A percentile compares a stretch with the other conserved stretches of the same genome.
phyloP scores from a whole-genome alignment of 208 protist genomes.

The Naegleria lovaniensis region DNA sequence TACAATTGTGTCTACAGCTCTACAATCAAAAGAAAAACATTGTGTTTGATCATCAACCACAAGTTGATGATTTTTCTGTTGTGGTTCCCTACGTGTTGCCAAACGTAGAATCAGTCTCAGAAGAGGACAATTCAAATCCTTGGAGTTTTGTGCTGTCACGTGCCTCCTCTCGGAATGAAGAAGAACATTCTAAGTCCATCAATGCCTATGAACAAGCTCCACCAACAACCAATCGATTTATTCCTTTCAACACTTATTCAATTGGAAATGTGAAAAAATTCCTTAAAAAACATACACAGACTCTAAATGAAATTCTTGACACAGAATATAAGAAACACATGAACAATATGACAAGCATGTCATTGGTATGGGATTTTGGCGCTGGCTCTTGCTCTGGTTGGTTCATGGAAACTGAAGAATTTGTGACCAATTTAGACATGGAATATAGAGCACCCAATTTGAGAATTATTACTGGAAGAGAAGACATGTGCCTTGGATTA shows the following conservation, averaged over 20 bases:
- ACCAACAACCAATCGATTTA: not conserved
- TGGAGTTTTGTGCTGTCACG: not conserved
- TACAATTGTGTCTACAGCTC: not conserved
- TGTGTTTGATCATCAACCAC: not conserved
- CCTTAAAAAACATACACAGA: not conserved
- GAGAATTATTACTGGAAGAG: not conserved
- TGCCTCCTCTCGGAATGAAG: not conserved
- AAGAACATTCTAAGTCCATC: not conserved
- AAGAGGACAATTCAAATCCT: not conserved
- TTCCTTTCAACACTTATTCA: not conserved
- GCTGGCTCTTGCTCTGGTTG: not conserved
- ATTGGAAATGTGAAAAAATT: not conserved
- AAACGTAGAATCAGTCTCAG: not conserved
- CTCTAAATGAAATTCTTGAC: not conserved
- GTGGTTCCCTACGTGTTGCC: not conserved
- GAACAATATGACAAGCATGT: not conserved
- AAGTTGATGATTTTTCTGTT: not conserved
- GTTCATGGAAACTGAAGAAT: constrained; percentile 5
- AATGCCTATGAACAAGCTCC: not conserved
- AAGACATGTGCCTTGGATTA: constrained; percentile 3
- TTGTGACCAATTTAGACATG: not conserved
- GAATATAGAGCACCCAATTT: not conserved
- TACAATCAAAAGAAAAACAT: not conserved
- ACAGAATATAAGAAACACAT: not conserved
- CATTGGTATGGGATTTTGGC: constrained; percentile 17